Base-by-base conservation (phyloP, 352 stramenopile genomes). In the Thalassiosira oceanica region DNA sequence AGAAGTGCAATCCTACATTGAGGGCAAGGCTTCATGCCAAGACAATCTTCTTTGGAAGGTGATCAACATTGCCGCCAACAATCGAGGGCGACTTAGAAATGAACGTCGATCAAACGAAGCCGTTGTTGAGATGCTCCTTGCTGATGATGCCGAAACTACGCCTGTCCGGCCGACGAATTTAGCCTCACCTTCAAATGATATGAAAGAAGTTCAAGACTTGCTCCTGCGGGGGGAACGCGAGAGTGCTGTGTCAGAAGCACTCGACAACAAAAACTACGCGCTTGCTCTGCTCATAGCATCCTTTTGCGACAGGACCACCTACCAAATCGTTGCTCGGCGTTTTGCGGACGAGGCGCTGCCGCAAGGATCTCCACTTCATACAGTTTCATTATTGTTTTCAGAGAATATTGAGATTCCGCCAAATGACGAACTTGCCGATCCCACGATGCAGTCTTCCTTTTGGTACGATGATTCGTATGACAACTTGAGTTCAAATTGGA, bases 281-380 rank as follows among this genome's bases (percentile, higher is more conserved):
- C 74, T 89, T 3, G 83, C 86, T 23, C 51, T 92, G 0, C 48
- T 92, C 16, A 80, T 92, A 33, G 74, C 75, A 18, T 72, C 31
- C 20, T 80, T 88, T 55, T 91, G 78, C 61, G 77, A 80, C 33
- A 21, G 41, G 6, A 61, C 62, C 3, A 88, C 69, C 4, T 92
- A 86, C 55, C 69, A 82, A 33, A 63, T 66, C 26, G 80, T 67
- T 11, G 80, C 76, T 13, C 56, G 45, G 53, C 45, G 69, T 7
- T 92, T 81, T 71, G 74, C 74, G 10, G 61, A 82, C 37, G 75
- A 84, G 26, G 56, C 51, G 28, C 54, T 84, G n/a, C 0, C n/a
- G 8, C 21, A 42, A 5, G 84, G 77, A n/a, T 85, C 74, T 35
- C 82, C 84, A 5, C 68, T 93, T 31, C 67, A 90, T 29, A 90